Evolutionary conservation across 768 basidiomycete genomes (phyloP).

Genomic region (Trametes punicea): DNA sequence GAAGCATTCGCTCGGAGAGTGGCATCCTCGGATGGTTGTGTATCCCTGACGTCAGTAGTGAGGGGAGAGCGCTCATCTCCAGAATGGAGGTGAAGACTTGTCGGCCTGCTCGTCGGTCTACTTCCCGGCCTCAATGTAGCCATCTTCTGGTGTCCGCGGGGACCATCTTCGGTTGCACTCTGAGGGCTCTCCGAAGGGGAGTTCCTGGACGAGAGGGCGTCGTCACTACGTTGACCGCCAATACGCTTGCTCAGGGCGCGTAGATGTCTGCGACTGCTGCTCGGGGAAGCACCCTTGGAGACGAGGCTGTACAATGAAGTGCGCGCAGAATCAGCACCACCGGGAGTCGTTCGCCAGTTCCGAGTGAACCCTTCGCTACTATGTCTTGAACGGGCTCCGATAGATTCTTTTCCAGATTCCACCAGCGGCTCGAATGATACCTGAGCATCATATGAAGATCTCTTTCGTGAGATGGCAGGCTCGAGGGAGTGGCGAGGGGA

Average conservation of each 20-base stretch:
- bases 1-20: not conserved
- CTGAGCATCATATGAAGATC: conserved; percentile 43
- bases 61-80: not conserved
- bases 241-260: conserved; percentile 37
- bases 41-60: not conserved
- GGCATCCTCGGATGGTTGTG: not conserved
- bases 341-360: conserved; percentile 19
- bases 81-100: conserved; percentile 15
- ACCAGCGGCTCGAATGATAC: conserved; percentile 58
- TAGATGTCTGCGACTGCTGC: conserved; percentile 41
- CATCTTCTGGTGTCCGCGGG: conserved; percentile 18
- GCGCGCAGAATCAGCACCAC: conserved; percentile 26
- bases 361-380: conserved; percentile 38
- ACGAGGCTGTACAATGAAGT: conserved; percentile 37
- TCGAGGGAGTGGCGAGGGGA: conserved; percentile 40
- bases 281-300: conserved; percentile 40
- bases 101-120: conserved; percentile 20
- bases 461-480: conserved; percentile 36
- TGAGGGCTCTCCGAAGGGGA: conserved; percentile 44
- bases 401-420: conserved; percentile 45
- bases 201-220: conserved; percentile 43
- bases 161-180: conserved; percentile 24
- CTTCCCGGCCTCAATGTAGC: conserved; percentile 6
- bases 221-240: conserved; percentile 42
- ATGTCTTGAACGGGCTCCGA: conserved; percentile 42